Base-by-base conservation (phyloP, 495 filamentous ascomycete genomes). In the Penicillium dipodomyicola region DNA sequence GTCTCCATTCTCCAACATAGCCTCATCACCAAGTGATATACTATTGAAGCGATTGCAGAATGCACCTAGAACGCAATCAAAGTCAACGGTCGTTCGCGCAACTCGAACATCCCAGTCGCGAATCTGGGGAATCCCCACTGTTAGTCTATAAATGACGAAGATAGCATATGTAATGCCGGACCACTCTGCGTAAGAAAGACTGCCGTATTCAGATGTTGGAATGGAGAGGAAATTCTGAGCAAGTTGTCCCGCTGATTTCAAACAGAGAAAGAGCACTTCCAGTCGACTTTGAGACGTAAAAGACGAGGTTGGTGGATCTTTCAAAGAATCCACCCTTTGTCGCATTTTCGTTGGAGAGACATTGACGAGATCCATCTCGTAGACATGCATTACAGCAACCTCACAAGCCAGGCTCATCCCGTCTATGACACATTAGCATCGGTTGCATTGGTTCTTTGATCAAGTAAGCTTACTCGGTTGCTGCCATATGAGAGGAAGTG, bases 191-290 rank as follows among this genome's bases (percentile, higher is more conserved):
- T 45, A 45, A 45, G 43, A 45, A 2, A 45, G 19, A n/a, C 22
- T 45, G 43, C 20, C 22, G 20, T 23, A 45, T 45, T 45, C 43
- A 25, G 19, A 25, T 45, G 5, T 10, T 23, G 43, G 23, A 14
- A 45, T 45, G 12, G 43, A 23, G 43, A 45, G 43, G 12, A 45
- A 25, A 45, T 22, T 45, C 12, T 8, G 20, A 45, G 43, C 43
- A n/a, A 45, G 12, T 11, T 27, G 19, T 4, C 22, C 43, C 4
- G 43, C 43, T 1, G 43, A 45, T 45, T 45, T 45, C 22, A 45
- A n/a, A 45, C 43, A 22, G 22, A 45, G 43, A 27, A 45, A 45
- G 14, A 45, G 43, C 1, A 45, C 43, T 9, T 45, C 43, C 43
- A 45, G 2, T 6, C 1, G 22, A 25, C 27, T 8, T 23, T 29